Base-by-base conservation (phyloP, 306 rosid genomes). In the Hylodesmum podocarpum region DNA sequence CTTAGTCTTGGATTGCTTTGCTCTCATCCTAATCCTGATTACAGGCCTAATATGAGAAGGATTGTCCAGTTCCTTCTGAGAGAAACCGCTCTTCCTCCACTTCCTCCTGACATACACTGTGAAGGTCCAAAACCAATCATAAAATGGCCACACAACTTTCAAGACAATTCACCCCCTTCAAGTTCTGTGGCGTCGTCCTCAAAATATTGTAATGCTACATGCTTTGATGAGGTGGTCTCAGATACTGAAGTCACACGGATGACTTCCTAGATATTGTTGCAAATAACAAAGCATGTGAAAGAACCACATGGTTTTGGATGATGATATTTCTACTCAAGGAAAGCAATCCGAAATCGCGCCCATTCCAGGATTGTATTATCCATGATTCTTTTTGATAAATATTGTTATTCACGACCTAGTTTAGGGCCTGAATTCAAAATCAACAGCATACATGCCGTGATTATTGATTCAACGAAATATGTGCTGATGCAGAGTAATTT, bases 1-100 rank as follows among this genome's bases (percentile, higher is more conserved):
- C 58, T 80, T 66, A 73, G 53, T 18, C 85, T 73, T 69, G 87
- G 83, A 50, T 27, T 80, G 47, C 80, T 83, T 62, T 73, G 80
- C 77, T 70, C 82, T 75, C 82, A 78, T 78, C 78, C 87, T 8
- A 55, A 62, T 54, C 80, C 82, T 31, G 73, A 64, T 4, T 41
- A 16, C 25, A 74, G 78, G 57, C 82, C 86, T 36, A 81, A 29
- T 21, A 86, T 81, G 87, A 73, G 73, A 63, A 19, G 47, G 66
- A 70, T 74, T 50, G 80, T 80, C 25, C 80, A 73, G 39, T 64
- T 63, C 63, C 81, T 86, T 37, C 33, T 25, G 25, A 9, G 78
- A 67, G 85, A 83, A 41, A 46, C 57, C 28, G 41, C 8, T 66
- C 78, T 79, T 74, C 71, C 76, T 28, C 34, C 63, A 2, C 15